Conservation (phyloP, 441 rosid species). For the Rhodomyrtus psidioides region DNA sequence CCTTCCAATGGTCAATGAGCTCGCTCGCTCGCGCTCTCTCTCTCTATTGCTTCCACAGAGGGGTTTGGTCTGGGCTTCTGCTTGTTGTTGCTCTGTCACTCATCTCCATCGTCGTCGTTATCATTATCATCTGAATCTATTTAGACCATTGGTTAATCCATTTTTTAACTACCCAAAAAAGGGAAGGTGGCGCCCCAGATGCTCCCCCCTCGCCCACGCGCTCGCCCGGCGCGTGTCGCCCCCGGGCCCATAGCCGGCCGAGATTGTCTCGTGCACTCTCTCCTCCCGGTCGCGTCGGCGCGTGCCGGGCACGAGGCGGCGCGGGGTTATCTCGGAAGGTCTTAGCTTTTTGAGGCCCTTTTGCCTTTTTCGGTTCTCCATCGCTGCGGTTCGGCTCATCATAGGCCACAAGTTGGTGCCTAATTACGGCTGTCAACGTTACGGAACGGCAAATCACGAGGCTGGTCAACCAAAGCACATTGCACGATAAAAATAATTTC, state of each 20-base stretch:
- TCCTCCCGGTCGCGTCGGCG: not conserved
- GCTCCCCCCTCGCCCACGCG: not conserved
- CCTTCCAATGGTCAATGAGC: not conserved
- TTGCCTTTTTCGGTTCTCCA: not conserved
- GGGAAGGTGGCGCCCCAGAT: not conserved
- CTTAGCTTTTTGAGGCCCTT: too few species aligned
- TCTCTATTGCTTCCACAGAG: not conserved
- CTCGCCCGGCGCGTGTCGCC: not conserved
- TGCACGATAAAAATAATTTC: not conserved
- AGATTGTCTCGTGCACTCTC: too few species aligned
- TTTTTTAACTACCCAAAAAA: not conserved
- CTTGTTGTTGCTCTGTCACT: not conserved
- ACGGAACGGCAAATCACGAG: not conserved
- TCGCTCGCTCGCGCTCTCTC: not conserved
- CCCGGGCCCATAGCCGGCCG: not conserved
- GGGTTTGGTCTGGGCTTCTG: not conserved
- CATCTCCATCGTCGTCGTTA: not conserved
- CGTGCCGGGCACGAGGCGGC: not conserved
- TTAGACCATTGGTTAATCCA: not conserved
- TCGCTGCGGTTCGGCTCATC: not conserved
- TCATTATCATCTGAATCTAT: constrained; percentile 4
- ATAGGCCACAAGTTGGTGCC: not conserved
- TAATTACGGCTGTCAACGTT: not conserved
- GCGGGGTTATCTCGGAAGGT: not conserved
- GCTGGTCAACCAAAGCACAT: not conserved